phyloP scores from a whole-genome alignment of 768 basidiomycete species.

The Mrakia gelida region DNA sequence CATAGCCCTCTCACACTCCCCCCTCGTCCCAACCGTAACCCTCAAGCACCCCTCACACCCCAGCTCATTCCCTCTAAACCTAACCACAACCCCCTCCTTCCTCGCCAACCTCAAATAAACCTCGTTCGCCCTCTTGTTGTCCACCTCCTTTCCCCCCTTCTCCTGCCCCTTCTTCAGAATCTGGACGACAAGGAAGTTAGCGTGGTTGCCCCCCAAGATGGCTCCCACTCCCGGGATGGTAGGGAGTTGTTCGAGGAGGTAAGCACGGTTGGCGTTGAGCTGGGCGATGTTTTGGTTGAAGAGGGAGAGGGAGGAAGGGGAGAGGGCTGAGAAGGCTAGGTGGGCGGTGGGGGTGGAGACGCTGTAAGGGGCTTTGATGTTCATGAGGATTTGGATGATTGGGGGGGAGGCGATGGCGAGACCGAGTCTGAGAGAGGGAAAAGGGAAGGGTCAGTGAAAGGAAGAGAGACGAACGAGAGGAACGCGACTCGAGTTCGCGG shows the following conservation, averaged over 20 bases:
- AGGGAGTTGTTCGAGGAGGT: slow-evolving; percentile 54
- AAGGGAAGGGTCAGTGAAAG: not conserved
- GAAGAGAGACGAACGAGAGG: not conserved
- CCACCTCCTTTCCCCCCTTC: slow-evolving; percentile 47
- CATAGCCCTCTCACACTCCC: slow-evolving; percentile 66
- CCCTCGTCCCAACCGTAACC: slow-evolving; percentile 79
- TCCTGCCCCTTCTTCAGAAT: slow-evolving; percentile 54
- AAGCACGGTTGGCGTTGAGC: slow-evolving; percentile 57
- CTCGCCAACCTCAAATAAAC: slow-evolving; percentile 83
- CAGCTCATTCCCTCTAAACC: slow-evolving; percentile 77
- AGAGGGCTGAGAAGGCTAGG: slow-evolving; percentile 73
- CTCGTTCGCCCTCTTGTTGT: slow-evolving; percentile 58
- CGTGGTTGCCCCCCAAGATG: slow-evolving; percentile 74
- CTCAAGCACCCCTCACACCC: slow-evolving; percentile 84
- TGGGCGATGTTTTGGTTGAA: slow-evolving; percentile 65
- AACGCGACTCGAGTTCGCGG: too few species aligned
- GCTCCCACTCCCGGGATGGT: slow-evolving; percentile 51
- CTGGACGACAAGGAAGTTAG: slow-evolving; percentile 84
- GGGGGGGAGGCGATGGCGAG: slow-evolving; percentile 84
- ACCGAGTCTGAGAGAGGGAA: slow-evolving; percentile 55
- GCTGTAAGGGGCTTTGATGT: slow-evolving; percentile 98
- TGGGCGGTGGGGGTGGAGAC: slow-evolving; percentile 83
- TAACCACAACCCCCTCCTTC: slow-evolving; percentile 64
- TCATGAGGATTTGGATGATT: slow-evolving; percentile 81
- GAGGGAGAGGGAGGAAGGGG: slow-evolving; percentile 55